phyloP scores from a whole-genome alignment of 257 asterid genomes.

The Solanum dulcamara region DNA sequence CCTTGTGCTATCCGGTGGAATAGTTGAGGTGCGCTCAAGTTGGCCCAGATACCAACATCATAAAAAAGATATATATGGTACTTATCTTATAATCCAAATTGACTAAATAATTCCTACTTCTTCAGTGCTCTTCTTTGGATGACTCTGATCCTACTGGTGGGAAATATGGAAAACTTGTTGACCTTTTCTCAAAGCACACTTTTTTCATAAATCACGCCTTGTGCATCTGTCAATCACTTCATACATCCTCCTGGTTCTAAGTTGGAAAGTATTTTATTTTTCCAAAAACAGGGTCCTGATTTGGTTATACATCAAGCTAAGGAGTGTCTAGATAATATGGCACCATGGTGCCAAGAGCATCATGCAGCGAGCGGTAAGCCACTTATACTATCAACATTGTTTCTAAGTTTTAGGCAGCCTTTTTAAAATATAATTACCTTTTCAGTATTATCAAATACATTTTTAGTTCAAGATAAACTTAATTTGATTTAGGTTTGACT shows the following conservation, averaged over 20 bases:
- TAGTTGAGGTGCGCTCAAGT: background rate
- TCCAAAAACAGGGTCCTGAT: slow-evolving; percentile 68
- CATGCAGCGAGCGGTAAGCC: slow-evolving; percentile 71
- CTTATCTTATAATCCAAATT: background rate
- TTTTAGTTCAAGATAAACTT: background rate
- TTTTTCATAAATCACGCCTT: background rate
- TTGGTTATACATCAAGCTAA: slow-evolving; percentile 71
- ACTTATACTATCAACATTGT: background rate
- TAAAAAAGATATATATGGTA: background rate
- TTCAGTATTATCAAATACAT: background rate
- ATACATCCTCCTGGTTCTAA: background rate
- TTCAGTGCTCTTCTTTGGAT: background rate
- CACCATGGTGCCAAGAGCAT: slow-evolving; percentile 86
- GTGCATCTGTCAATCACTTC: background rate
- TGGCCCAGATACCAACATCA: background rate
- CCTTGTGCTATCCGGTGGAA: background rate
- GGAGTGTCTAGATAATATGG: slow-evolving; percentile 81
- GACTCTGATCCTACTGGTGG: background rate
- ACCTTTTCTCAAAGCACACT: background rate
- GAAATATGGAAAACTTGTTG: background rate
- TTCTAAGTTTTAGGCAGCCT: background rate
- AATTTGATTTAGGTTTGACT: slow-evolving; percentile 52
- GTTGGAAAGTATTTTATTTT: background rate
- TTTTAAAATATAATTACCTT: background rate
- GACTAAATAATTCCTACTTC: background rate